phyloP scores from a whole-genome alignment of 345 rosid genomes.

The Eutrema yunnanense region DNA sequence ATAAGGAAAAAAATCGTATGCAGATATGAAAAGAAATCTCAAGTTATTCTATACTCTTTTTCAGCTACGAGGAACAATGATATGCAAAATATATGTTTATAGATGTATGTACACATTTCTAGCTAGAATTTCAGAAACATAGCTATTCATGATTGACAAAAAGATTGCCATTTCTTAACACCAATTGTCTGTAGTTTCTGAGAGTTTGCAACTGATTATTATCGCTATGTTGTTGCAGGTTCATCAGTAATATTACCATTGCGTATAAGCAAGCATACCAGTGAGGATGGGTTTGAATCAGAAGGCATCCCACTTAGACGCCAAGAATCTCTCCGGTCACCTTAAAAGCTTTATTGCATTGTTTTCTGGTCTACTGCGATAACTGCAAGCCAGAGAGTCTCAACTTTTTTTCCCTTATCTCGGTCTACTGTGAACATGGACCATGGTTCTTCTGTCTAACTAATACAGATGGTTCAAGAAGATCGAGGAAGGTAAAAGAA shows the following conservation, averaged over 20 bases:
- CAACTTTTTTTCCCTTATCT: slow-evolving; percentile 5
- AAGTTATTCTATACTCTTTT: neutral
- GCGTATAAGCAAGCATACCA: slow-evolving; percentile 38
- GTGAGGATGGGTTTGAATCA: slow-evolving; percentile 34
- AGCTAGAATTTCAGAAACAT: neutral
- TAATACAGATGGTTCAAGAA: slow-evolving; percentile 21
- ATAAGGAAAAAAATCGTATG: neutral
- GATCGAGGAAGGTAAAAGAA: slow-evolving; percentile 8
- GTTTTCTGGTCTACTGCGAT: slow-evolving; percentile 10
- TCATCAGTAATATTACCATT: slow-evolving; percentile 36
- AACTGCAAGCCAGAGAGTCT: slow-evolving; percentile 18
- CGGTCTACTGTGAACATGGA: slow-evolving; percentile 13
- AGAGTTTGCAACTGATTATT: slow-evolving; percentile 9
- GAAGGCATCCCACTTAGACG: slow-evolving; percentile 64
- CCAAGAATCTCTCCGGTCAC: slow-evolving; percentile 37
- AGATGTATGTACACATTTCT: neutral
- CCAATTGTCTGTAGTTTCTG: neutral
- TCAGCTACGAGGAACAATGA: neutral
- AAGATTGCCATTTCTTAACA: neutral
- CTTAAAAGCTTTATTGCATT: slow-evolving; percentile 12
- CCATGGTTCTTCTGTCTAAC: slow-evolving; percentile 15
- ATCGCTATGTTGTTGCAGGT: slow-evolving; percentile 31
- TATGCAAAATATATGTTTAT: neutral
- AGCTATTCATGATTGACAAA: neutral
- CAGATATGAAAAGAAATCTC: neutral